These are phyloP conservation scores for Aphelidium insulamus DNA, from an alignment of 371 early-diverging fungal species.

Conservation along the genomic window DNA sequence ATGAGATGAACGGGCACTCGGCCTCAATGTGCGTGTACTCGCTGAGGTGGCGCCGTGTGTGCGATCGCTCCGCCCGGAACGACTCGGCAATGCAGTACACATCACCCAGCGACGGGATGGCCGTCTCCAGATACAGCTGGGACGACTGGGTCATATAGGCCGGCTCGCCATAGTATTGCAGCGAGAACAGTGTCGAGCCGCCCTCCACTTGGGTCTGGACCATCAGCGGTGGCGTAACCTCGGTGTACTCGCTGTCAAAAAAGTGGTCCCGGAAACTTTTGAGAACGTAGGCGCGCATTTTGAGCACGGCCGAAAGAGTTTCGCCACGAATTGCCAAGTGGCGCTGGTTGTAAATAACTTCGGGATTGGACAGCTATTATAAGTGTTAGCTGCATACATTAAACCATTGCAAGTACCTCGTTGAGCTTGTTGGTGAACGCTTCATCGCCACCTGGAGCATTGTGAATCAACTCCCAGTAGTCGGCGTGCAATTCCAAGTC, in stretches of 20 bases:
- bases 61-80: constrained; percentile 98
- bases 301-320: constrained; percentile 66
- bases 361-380: constrained; percentile 37
- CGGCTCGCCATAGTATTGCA: constrained; percentile 94
- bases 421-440: constrained; percentile 77
- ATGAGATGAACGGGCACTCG: constrained; percentile 86
- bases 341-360: constrained; percentile 73
- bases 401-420: constrained; percentile 13
- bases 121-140: constrained; percentile 98
- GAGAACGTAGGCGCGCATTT: constrained; percentile 70
- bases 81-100: constrained; percentile 96
- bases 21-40: constrained; percentile 99
- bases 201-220: constrained; percentile 99
- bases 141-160: constrained; percentile 99
- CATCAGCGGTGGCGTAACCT: constrained; percentile 97
- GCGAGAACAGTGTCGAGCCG: constrained; percentile 87
- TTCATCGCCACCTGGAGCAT: constrained; percentile 88
- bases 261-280: constrained; percentile 90
- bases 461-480: constrained; percentile 83
- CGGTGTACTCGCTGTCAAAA: constrained; percentile 52
- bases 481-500: constrained; percentile 86
- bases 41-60: constrained; percentile 96
- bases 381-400: not conserved
- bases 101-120: constrained; percentile 85
- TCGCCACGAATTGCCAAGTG: constrained; percentile 95